Percentiles rank a stretch among this genome's conserved stretches.
Conservation (phyloP, 2,329 filamentous ascomycete species). For the Phaeoacremonium minimum region DNA sequence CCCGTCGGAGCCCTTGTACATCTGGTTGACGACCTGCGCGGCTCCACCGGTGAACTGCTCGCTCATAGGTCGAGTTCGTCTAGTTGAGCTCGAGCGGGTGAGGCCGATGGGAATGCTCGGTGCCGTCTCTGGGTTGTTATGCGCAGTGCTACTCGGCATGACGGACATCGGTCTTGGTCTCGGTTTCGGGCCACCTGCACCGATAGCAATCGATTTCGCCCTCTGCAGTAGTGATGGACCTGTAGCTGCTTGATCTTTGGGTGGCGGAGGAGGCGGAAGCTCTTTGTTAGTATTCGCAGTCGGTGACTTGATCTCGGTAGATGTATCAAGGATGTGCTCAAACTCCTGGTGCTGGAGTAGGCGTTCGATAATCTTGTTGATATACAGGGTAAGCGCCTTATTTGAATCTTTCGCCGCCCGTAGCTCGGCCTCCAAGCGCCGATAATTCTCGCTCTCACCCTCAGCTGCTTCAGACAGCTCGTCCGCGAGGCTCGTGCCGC, state of each 20-base stretch:
- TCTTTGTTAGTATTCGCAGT: conserved; percentile 81
- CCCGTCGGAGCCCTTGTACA: conserved; percentile 74
- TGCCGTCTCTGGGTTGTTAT: conserved; percentile 67
- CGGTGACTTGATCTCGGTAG: conserved; percentile 45
- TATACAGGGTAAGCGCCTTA: conserved; percentile 94
- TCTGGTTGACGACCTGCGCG: conserved; percentile 77
- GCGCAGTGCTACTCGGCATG: conserved; percentile 34
- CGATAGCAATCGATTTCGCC: conserved; percentile 55
- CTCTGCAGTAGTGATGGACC: conserved; percentile 53
- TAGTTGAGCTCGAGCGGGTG: conserved; percentile 49
- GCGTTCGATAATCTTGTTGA: conserved; percentile 98
- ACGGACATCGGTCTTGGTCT: conserved; percentile 54
- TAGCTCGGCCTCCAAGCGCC: conserved; percentile 72
- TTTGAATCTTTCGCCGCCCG: conserved; percentile 86
- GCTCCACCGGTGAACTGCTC: conserved; percentile 57
- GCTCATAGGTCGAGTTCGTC: conserved; percentile 49
- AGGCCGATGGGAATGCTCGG: conserved; percentile 69
- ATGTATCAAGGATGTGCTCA: conserved; percentile 86
- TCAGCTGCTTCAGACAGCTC: conserved; percentile 72
- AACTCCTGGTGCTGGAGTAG: conserved; percentile 93
- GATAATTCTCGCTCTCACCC: conserved; percentile 56
- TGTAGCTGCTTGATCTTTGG: conserved; percentile 37
- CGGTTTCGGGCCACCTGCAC: conserved; percentile 28
- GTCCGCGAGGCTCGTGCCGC: conserved; percentile 68
- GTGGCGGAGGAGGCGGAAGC: conserved; percentile 67